Evolutionary conservation across 495 filamentous ascomycete species (phyloP).

Genomic region (Trypethelium eluteriae): DNA sequence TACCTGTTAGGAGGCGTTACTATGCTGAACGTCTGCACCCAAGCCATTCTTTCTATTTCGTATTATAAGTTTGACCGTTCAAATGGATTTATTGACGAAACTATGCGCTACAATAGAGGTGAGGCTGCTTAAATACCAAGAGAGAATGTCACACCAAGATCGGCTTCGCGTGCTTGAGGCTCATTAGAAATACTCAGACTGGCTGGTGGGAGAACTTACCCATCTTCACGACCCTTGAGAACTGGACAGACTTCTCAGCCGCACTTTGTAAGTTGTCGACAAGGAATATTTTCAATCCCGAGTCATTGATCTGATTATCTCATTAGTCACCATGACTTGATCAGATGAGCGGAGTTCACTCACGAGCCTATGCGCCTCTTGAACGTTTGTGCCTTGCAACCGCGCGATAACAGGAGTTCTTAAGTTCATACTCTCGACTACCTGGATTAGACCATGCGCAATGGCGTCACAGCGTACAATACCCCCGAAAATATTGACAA

Average conservation of each 20-base stretch:
- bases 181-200: background rate
- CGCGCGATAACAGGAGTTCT: constrained; percentile 93
- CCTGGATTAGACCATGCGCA: constrained; percentile 88
- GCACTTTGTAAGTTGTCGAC: constrained; percentile 97
- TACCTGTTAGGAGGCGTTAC: too few species aligned
- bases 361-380: constrained; percentile 82
- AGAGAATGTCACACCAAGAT: constrained; percentile 95
- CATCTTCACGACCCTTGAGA: constrained; percentile 99
- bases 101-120: too few species aligned
- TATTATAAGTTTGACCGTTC: too few species aligned
- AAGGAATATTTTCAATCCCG: constrained; percentile 97
- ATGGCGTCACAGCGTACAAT: constrained; percentile 98
- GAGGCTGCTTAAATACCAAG: constrained; percentile 65
- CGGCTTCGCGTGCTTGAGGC: constrained; percentile 75
- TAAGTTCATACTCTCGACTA: constrained; percentile 87
- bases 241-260: constrained; percentile 96
- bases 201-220: constrained; percentile 44
- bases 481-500: constrained; percentile 99
- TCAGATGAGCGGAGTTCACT: constrained; percentile 16
- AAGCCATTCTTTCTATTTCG: too few species aligned
- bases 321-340: constrained; percentile 1
- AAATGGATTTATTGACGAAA: too few species aligned
- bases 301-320: constrained; percentile 70
- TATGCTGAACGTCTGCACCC: too few species aligned
- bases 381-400: constrained; percentile 99